Evolutionary conservation across 2,329 filamentous ascomycete genomes (phyloP).

Genomic region (Capronia coronata): DNA sequence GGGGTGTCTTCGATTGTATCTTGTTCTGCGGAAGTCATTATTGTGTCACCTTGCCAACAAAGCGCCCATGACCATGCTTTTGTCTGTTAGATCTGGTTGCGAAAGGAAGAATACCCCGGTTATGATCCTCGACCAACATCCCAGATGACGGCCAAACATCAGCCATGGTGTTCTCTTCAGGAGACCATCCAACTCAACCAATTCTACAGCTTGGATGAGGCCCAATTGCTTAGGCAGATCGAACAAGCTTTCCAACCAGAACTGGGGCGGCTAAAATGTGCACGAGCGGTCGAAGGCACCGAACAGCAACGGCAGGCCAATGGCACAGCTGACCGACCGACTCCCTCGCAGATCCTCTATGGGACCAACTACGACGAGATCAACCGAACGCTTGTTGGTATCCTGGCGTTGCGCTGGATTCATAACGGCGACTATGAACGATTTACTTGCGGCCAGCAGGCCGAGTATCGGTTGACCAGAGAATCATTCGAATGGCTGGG

Average conservation of each 20-base stretch:
- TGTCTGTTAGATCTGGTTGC: constrained; percentile 4
- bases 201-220: constrained; percentile 26
- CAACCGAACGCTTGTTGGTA: constrained; percentile 37
- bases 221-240: constrained; percentile 29
- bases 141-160: constrained; percentile 12
- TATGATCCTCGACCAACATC: constrained; percentile 12
- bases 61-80: constrained; percentile 17
- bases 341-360: constrained; percentile 31
- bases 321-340: constrained; percentile 22
- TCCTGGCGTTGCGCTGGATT: constrained; percentile 37
- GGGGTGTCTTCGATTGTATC: not conserved
- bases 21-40: not conserved
- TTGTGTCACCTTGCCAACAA: constrained; percentile 1
- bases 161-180: constrained; percentile 16
- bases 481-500: constrained; percentile 32
- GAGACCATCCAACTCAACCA: constrained; percentile 22
- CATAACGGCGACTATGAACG: constrained; percentile 33
- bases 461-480: constrained; percentile 25
- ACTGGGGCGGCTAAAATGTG: constrained; percentile 31
- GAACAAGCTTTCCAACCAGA: constrained; percentile 30
- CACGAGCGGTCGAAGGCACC: constrained; percentile 27
- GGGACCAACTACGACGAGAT: constrained; percentile 35
- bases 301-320: constrained; percentile 12
- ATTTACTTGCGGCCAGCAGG: constrained; percentile 31
- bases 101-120: constrained; percentile 8